Evolutionary conservation across 331 rosid species (phyloP), one percentile per base, ranked within the genome.

Genomic region (Pyrus hybrid): DNA sequence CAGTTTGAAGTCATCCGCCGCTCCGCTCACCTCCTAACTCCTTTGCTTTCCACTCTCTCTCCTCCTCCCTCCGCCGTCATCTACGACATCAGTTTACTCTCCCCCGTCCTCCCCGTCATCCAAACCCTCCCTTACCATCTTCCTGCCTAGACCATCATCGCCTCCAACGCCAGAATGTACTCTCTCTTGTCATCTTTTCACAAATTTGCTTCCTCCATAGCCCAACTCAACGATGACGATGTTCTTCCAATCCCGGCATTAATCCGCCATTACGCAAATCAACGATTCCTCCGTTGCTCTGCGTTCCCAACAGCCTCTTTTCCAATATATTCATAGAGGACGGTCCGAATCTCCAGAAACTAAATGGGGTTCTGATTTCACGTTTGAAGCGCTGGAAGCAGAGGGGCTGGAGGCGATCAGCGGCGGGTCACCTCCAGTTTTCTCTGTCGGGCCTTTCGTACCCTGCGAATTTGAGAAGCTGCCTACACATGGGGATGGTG

Each of bases 391-490:
- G 2, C 67, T 89, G 4, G 95, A 91, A 73, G 29, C 60, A 35
- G 49, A 82, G n/a, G 26, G 86, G 0, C 47, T 82, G 0, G 28
- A 81, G 4, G 85, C 89, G 4, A 76, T 86, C 7, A 74, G 79
- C 23, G 56, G 23, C 23, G 86, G 87, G 32, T 72, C 80, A 22
- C 92, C 97, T 0, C 88, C 83, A 6, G 58, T 91, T 17, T 79
- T 83, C 13, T 16, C 83, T 0, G n/a, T 86, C 20, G 97, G 89
- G 18, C 91, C 93, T 26, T 77, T 87, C 1, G 3, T 20, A 9
- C 88, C 90, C 4, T 82, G 81, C 25, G 88, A 84, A 10, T 85
- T 84, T 61, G 91, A 89, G 37, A 80, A 53, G 66, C 25, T 85
- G 13, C 45, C 18, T 8, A 0, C 67, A 72, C 45, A 41, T 41